These are phyloP conservation scores for Infundibulicybe gibba DNA, from an alignment of 768 basidiomycete species.

Conservation along the genomic window DNA sequence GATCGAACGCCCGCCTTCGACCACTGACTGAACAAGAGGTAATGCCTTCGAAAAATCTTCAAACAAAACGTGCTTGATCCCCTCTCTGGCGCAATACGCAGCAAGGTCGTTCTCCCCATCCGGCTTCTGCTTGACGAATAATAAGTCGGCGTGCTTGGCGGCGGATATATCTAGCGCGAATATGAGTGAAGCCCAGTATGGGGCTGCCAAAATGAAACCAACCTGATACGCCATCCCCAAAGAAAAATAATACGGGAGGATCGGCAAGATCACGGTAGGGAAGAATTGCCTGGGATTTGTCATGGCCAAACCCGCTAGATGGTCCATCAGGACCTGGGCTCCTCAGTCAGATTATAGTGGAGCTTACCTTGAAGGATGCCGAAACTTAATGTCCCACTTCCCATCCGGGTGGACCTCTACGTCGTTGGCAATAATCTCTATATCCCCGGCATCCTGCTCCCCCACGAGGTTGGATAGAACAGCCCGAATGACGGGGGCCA, in stretches of 20 bases:
- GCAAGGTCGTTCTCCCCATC: constrained; percentile 85
- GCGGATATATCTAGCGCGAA: constrained; percentile 78
- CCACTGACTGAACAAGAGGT: constrained; percentile 59
- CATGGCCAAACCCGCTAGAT: constrained; percentile 83
- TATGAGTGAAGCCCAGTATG: neutral
- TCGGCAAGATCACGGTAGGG: constrained; percentile 74
- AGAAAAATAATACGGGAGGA: constrained; percentile 89
- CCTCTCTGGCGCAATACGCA: constrained; percentile 73
- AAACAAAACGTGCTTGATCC: constrained; percentile 80
- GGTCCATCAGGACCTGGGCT: neutral
- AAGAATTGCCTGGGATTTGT: constrained; percentile 92
- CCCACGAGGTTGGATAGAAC: constrained; percentile 83
- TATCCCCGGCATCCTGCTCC: constrained; percentile 63
- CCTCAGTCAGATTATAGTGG: neutral
- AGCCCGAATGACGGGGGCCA: constrained; percentile 91
- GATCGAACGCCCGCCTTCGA: constrained; percentile 63
- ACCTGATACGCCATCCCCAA: constrained; percentile 97
- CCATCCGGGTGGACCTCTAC: constrained; percentile 62
- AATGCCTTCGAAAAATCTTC: constrained; percentile 63
- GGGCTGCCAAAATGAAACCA: constrained; percentile 19
- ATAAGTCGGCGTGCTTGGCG: constrained; percentile 84
- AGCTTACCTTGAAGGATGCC: constrained; percentile 83
- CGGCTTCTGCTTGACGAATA: constrained; percentile 87
- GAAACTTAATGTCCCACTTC: constrained; percentile 79
- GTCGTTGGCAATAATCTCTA: constrained; percentile 94